Conservation (phyloP, 306 rosid genomes). For the Calophaca sinica region DNA sequence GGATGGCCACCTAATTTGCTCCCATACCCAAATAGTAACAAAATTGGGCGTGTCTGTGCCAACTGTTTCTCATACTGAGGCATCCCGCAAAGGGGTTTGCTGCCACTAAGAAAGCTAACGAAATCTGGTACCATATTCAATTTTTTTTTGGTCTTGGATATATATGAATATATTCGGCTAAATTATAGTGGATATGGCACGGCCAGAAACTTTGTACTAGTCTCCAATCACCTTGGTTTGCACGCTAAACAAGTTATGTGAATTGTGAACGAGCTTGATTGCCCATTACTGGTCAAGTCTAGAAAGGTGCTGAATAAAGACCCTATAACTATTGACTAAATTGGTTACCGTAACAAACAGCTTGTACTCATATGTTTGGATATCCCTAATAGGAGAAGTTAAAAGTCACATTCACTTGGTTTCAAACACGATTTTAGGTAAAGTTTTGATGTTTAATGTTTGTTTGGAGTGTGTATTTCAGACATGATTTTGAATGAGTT, state of each 20-base stretch:
- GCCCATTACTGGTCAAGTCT: slow-evolving; percentile 46
- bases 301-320: slow-evolving; percentile 16
- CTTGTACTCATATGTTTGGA: neutral
- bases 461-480: no score
- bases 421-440: no score
- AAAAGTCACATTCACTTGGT: no score
- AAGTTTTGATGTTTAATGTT: no score
- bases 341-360: slow-evolving; percentile 8
- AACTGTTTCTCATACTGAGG: slow-evolving; percentile 50
- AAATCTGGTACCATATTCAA: slow-evolving; percentile 19
- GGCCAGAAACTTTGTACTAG: slow-evolving; percentile 9
- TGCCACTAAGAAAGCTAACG: slow-evolving; percentile 41
- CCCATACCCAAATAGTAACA: slow-evolving; percentile 39
- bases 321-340: slow-evolving; percentile 12
- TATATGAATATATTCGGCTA: neutral
- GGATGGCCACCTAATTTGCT: slow-evolving; percentile 25
- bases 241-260: slow-evolving; percentile 51
- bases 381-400: no score
- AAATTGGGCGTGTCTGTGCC: slow-evolving; percentile 31
- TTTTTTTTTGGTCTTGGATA: neutral
- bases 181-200: slow-evolving; percentile 10
- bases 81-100: slow-evolving; percentile 42
- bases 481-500: no score
- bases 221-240: slow-evolving; percentile 42
- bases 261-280: slow-evolving; percentile 46